Evolutionary conservation across 441 rosid genomes (phyloP).

Genomic region (Metrosideros polymorpha): DNA sequence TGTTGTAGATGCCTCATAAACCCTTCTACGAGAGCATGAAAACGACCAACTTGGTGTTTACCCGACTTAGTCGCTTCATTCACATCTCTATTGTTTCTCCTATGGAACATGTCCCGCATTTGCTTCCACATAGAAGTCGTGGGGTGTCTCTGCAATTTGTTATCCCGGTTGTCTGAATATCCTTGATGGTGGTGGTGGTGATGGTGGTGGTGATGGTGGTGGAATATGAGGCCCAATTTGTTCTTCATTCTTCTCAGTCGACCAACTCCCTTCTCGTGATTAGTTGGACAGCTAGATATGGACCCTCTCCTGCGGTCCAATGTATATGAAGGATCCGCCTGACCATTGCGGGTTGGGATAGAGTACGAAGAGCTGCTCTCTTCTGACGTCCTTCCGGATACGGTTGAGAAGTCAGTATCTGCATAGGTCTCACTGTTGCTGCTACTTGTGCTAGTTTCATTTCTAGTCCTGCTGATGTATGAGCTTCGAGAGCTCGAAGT

Average conservation of each 20-base stretch:
- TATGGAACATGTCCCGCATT: background rate
- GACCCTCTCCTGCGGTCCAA: background rate
- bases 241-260: background rate
- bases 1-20: background rate
- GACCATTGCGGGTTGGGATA: background rate
- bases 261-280: background rate
- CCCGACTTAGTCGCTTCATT: background rate
- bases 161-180: background rate
- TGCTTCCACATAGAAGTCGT: conserved; percentile 3
- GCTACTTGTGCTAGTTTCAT: background rate
- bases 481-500: background rate
- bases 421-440: background rate
- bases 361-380: background rate
- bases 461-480: background rate
- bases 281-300: background rate
- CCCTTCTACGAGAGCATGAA: background rate
- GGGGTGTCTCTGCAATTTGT: background rate
- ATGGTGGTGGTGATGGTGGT: conserved; percentile 6
- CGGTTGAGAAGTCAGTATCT: background rate
- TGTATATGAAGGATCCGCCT: background rate
- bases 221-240: conserved; percentile 1
- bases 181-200: background rate
- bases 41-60: background rate
- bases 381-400: background rate
- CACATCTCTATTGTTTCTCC: background rate